Evolutionary conservation across 768 basidiomycete species (phyloP).

Genomic region (Auricularia heimuer): DNA sequence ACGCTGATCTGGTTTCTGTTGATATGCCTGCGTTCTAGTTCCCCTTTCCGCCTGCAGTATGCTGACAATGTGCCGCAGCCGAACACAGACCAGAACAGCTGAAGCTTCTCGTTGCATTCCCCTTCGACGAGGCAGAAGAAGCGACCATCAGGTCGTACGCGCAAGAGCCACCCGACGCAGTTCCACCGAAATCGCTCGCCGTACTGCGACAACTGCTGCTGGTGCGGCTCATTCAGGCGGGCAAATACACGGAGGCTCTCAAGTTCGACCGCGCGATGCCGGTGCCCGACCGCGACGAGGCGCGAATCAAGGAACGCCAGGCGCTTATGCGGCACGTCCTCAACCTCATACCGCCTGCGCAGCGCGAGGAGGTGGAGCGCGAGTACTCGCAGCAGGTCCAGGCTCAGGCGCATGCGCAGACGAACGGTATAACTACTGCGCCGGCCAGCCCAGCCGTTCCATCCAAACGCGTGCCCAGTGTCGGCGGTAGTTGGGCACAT

Average conservation of each 20-base stretch:
- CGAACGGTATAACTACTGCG: background rate
- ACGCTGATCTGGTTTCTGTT: too few species aligned
- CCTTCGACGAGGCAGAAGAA: background rate
- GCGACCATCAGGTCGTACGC: background rate
- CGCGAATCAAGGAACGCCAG: background rate
- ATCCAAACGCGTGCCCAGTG: background rate
- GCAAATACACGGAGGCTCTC: background rate
- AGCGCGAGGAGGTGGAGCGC: background rate
- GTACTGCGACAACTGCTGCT: background rate
- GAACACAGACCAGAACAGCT: background rate
- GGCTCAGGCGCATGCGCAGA: background rate
- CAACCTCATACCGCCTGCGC: background rate
- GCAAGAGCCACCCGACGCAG: background rate
- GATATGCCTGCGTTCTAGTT: too few species aligned
- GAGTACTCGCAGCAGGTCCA: background rate
- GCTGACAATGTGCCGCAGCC: background rate
- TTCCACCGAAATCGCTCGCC: background rate
- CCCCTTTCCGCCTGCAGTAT: too few species aligned
- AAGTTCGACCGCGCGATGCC: background rate
- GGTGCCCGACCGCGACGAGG: background rate
- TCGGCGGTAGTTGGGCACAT: background rate
- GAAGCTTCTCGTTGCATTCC: background rate
- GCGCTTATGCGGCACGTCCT: background rate
- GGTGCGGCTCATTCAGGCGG: background rate
- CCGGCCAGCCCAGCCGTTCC: background rate